phyloP scores from a whole-genome alignment of 805 yeast species.

The Starmerella lactis-condensi region DNA sequence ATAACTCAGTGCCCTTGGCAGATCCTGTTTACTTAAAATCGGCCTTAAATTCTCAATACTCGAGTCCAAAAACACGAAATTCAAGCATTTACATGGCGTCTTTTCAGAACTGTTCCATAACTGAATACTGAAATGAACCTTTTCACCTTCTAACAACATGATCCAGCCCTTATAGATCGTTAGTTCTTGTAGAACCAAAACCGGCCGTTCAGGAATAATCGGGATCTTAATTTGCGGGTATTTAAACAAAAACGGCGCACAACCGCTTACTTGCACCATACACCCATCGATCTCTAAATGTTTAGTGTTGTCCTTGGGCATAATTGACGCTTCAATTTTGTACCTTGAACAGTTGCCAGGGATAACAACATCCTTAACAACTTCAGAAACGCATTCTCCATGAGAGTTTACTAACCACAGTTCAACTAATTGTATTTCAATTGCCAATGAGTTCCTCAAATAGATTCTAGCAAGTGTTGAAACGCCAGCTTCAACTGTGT shows the following conservation, averaged over 20 bases:
- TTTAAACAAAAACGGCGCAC: slow-evolving; percentile 27
- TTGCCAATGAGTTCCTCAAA: slow-evolving; percentile 64
- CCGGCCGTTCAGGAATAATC: slow-evolving; percentile 36
- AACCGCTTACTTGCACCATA: slow-evolving; percentile 32
- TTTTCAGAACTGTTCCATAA: slow-evolving; percentile 38
- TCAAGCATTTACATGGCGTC: slow-evolving; percentile 37
- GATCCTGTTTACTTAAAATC: slow-evolving; percentile 30
- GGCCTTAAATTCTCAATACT: slow-evolving; percentile 45
- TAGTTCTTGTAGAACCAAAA: slow-evolving; percentile 32
- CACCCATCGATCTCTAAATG: slow-evolving; percentile 34
- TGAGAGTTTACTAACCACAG: slow-evolving; percentile 17
- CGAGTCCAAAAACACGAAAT: slow-evolving; percentile 53
- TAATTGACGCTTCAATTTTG: slow-evolving; percentile 12
- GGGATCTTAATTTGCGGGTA: slow-evolving; percentile 21
- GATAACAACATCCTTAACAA: slow-evolving; percentile 16
- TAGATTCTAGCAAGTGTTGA: slow-evolving; percentile 36
- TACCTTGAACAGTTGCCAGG: slow-evolving; percentile 17
- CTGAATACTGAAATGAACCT: slow-evolving; percentile 30
- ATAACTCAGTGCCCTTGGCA: slow-evolving; percentile 43
- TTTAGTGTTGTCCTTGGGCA: slow-evolving; percentile 30
- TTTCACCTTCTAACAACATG: slow-evolving; percentile 68
- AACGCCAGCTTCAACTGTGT: slow-evolving; percentile 41
- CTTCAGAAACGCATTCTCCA: slow-evolving; percentile 12
- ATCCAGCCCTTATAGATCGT: slow-evolving; percentile 46
- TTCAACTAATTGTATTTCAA: slow-evolving; percentile 41